Evolutionary conservation across 495 filamentous ascomycete species (phyloP).

Genomic region (Lophium mytilinum): DNA sequence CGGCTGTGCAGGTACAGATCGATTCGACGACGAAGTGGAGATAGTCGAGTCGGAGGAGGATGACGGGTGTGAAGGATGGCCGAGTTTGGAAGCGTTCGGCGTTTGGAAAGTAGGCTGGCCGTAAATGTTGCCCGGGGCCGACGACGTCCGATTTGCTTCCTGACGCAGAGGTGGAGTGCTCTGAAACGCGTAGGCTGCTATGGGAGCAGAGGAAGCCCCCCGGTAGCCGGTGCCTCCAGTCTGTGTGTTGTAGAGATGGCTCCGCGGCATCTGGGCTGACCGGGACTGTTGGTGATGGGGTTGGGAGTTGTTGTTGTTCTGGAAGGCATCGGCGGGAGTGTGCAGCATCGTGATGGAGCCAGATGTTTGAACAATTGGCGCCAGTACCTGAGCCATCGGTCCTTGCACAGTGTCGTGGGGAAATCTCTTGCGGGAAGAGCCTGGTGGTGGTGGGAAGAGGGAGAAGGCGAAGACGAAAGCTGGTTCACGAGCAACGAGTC

Average conservation of each 20-base stretch:
- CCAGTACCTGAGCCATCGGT: constrained; percentile 39
- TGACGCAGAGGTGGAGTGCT: constrained; percentile 63
- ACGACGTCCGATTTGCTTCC: constrained; percentile 55
- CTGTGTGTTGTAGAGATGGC: constrained; percentile 23
- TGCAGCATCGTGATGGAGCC: constrained; percentile 34
- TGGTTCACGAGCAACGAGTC: constrained; percentile 1
- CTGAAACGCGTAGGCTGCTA: constrained; percentile 81
- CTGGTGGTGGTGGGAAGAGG: constrained; percentile 1
- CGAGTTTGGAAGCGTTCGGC: constrained; percentile 28
- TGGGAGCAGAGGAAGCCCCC: constrained; percentile 55
- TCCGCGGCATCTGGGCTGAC: constrained; percentile 27
- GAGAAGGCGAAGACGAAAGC: background rate
- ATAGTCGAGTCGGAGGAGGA: constrained; percentile 33
- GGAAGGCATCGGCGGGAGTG: constrained; percentile 35
- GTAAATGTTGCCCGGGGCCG: constrained; percentile 52
- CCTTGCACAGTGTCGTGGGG: background rate
- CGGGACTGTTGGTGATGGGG: constrained; percentile 25
- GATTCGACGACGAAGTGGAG: constrained; percentile 32
- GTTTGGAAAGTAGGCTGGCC: constrained; percentile 37
- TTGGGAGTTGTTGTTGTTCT: constrained; percentile 22
- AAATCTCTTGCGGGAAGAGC: background rate
- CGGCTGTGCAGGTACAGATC: constrained; percentile 11
- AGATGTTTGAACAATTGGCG: constrained; percentile 31
- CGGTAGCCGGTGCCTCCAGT: constrained; percentile 46
- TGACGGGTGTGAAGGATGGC: constrained; percentile 24